Percentiles rank a stretch among this genome's conserved stretches.
phyloP scores from a whole-genome alignment of 106 monocot genomes.

The Posidonia australis region DNA sequence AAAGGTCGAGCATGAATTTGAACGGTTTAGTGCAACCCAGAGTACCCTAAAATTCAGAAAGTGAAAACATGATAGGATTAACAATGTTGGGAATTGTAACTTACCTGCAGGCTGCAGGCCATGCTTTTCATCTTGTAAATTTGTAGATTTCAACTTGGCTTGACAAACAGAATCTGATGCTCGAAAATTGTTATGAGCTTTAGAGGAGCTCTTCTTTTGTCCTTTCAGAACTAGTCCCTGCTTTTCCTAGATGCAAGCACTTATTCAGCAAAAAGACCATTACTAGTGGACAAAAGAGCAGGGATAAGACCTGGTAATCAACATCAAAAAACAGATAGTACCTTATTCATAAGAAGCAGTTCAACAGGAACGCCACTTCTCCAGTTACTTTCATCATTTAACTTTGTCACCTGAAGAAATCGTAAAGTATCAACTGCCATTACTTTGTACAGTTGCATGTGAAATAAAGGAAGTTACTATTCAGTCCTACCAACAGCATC shows the following conservation, averaged over 20 bases:
- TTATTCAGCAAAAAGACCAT: background rate
- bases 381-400: conserved; percentile 83
- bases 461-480: background rate
- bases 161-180: background rate
- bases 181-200: too few relatives aligned
- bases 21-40: too few relatives aligned
- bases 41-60: too few relatives aligned
- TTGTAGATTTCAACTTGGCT: background rate
- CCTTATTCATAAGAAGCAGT: conserved; percentile 39
- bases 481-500: conserved; percentile 53
- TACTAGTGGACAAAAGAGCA: background rate
- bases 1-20: too few relatives aligned
- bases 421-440: conserved; percentile 2
- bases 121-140: background rate
- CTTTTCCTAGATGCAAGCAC: conserved; percentile 22
- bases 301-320: background rate
- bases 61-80: too few relatives aligned
- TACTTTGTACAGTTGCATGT: background rate
- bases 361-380: conserved; percentile 74
- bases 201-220: too few relatives aligned
- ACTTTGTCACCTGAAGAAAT: conserved; percentile 32
- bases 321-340: conserved; percentile 16
- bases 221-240: too few relatives aligned
- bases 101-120: too few relatives aligned
- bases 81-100: too few relatives aligned